phyloP scores from a whole-genome alignment of 495 filamentous ascomycete genomes.

The Penicillium chermesinum region DNA sequence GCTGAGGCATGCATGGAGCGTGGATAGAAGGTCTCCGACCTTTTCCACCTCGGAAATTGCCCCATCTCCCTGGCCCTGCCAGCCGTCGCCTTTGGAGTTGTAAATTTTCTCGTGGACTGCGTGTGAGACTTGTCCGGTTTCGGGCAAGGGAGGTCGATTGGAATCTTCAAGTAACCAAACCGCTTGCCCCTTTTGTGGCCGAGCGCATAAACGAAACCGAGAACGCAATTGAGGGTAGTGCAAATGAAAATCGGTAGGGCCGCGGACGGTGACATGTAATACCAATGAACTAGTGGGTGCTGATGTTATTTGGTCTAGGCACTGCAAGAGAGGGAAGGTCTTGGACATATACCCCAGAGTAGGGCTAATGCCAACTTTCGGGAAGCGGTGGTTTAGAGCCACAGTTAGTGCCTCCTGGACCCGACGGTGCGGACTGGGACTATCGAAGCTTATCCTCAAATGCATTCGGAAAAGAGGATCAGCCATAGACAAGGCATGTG shows the following conservation, averaged over 20 bases:
- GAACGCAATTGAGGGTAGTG: constrained; percentile 35
- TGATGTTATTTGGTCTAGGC: constrained; percentile 47
- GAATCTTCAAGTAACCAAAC: constrained; percentile 42
- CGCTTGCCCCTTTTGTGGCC: constrained; percentile 23
- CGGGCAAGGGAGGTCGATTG: constrained; percentile 11
- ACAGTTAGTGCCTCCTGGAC: constrained; percentile 59
- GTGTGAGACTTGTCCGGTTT: constrained; percentile 13
- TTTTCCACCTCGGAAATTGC: constrained; percentile 34
- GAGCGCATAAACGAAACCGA: constrained; percentile 34
- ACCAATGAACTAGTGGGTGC: constrained; percentile 20
- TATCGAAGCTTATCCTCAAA: constrained; percentile 46
- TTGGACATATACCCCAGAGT: constrained; percentile 50
- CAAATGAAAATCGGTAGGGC: constrained; percentile 40
- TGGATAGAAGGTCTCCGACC: constrained; percentile 37
- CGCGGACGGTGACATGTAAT: constrained; percentile 37
- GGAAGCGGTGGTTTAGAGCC: constrained; percentile 51
- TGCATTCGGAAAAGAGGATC: constrained; percentile 28
- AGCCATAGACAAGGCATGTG: constrained; percentile 16
- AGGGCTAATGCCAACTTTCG: constrained; percentile 46
- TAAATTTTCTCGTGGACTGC: constrained; percentile 31
- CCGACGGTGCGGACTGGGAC: constrained; percentile 69
- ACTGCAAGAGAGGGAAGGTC: constrained; percentile 64
- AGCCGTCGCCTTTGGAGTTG: constrained; percentile 42
- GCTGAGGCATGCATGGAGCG: constrained; percentile 30
- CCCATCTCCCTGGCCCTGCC: constrained; percentile 46